These are phyloP conservation scores for Ceratocystis huliohia DNA, from an alignment of 2,329 filamentous ascomycete species.

Conservation along the genomic window DNA sequence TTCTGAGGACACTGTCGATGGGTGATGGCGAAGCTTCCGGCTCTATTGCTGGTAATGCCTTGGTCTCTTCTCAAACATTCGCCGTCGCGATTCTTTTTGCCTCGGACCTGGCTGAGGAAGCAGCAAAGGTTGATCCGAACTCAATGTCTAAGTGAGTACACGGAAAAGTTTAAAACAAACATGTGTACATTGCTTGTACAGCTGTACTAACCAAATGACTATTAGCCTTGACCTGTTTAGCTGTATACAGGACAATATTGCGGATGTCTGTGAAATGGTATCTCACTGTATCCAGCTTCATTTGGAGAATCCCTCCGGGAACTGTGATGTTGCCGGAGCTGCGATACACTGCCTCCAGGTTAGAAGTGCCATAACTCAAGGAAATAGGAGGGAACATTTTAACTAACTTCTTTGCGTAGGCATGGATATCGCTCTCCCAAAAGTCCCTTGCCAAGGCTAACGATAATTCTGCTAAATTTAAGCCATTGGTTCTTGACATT, in stretches of 20 bases:
- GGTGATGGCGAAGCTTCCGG: constrained; percentile 1
- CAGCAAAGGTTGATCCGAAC: constrained; percentile 53
- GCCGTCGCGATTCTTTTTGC: constrained; percentile 19
- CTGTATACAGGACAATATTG: constrained; percentile 31
- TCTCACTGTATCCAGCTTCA: constrained; percentile 29
- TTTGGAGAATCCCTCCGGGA: constrained; percentile 21
- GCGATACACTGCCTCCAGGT: constrained; percentile 51
- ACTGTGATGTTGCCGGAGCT: constrained; percentile 36
- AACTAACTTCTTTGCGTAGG: constrained; percentile 20
- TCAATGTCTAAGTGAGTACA: constrained; percentile 41
- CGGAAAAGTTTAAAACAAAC: not conserved
- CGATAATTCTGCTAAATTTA: constrained; percentile 23
- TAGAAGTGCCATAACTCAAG: constrained; percentile 23
- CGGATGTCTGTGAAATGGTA: constrained; percentile 33
- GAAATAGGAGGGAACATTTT: not conserved
- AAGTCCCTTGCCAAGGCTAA: constrained; percentile 11
- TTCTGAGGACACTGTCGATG: constrained; percentile 37
- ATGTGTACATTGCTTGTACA: not conserved
- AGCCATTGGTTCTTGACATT: constrained; percentile 45
- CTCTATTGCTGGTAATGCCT: not conserved
- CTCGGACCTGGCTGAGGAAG: constrained; percentile 46
- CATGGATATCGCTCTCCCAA: constrained; percentile 24
- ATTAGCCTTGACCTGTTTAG: constrained; percentile 31
- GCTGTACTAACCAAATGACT: constrained; percentile 25
- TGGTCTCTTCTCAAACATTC: constrained; percentile 10